A percentile compares a stretch with the other conserved stretches of the same genome.
Conservation (phyloP, 2,329 filamentous ascomycete genomes). For the Arthrobotrys entomopaga region DNA sequence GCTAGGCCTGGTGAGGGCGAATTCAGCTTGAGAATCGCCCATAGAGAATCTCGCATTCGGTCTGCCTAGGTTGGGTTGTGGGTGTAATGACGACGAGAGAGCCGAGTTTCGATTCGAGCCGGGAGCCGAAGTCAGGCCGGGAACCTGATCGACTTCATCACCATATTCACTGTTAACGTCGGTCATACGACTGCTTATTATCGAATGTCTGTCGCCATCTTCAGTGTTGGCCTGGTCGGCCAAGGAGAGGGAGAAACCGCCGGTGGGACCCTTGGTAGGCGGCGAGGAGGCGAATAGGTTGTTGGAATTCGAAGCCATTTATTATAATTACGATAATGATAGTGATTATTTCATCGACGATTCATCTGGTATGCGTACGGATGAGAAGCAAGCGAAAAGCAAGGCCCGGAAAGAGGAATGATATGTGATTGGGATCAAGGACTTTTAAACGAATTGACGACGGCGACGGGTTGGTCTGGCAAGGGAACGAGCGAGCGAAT, state of each 20-base stretch:
- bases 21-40: slow-evolving; percentile 58
- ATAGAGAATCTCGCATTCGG: slow-evolving; percentile 59
- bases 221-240: slow-evolving; percentile 60
- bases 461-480: background rate
- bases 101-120: slow-evolving; percentile 58
- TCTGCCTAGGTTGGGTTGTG: slow-evolving; percentile 55
- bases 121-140: slow-evolving; percentile 63
- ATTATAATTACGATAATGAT: no score
- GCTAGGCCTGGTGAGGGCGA: slow-evolving; percentile 58
- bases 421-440: background rate
- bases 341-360: slow-evolving; percentile 25
- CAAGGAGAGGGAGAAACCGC: slow-evolving; percentile 58
- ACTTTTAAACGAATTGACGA: no score
- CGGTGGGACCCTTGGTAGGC: slow-evolving; percentile 42
- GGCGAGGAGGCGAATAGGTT: slow-evolving; percentile 41
- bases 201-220: slow-evolving; percentile 66
- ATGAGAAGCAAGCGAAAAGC: slow-evolving; percentile 7
- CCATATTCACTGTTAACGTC: slow-evolving; percentile 68
- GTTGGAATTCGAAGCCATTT: slow-evolving; percentile 48
- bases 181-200: slow-evolving; percentile 80
- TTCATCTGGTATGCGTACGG: slow-evolving; percentile 32
- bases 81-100: slow-evolving; percentile 51
- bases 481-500: background rate
- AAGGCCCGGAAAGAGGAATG: background rate
- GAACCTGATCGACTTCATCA: slow-evolving; percentile 67